phyloP scores from a whole-genome alignment of 441 rosid genomes.

The Syzygium syzygioides region DNA sequence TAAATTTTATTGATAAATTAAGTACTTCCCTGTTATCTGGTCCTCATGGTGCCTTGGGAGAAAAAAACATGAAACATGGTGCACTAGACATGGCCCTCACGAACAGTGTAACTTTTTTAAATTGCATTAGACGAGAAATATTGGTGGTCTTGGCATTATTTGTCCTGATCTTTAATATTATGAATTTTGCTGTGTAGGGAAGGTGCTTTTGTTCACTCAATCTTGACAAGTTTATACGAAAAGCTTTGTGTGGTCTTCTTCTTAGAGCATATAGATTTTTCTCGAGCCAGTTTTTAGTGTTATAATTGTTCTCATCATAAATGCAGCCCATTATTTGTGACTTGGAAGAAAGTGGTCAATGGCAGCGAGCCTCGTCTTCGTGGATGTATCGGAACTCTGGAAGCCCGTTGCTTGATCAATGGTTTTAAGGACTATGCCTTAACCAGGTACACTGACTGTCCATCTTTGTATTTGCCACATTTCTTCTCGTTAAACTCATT shows the following conservation, averaged over 20 bases:
- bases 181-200: neutral
- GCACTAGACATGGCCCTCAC: neutral
- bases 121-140: neutral
- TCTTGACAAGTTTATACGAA: neutral
- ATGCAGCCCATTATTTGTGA: slow-evolving; percentile 91
- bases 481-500: neutral
- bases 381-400: slow-evolving; percentile 97
- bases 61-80: neutral
- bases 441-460: slow-evolving; percentile 53
- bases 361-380: slow-evolving; percentile 93
- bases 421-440: slow-evolving; percentile 95
- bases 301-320: neutral
- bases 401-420: slow-evolving; percentile 71
- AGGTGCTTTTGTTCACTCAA: neutral
- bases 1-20: neutral
- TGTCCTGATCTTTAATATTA: neutral
- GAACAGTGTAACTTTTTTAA: neutral
- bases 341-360: slow-evolving; percentile 89
- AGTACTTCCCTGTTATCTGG: neutral
- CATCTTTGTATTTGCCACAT: neutral
- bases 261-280: neutral
- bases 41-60: neutral
- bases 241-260: neutral
- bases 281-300: neutral
- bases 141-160: neutral